Percentiles rank a stretch among this genome's conserved stretches.
Conservation (phyloP, 2,329 filamentous ascomycete genomes). For the Lecanicillium sp. region DNA sequence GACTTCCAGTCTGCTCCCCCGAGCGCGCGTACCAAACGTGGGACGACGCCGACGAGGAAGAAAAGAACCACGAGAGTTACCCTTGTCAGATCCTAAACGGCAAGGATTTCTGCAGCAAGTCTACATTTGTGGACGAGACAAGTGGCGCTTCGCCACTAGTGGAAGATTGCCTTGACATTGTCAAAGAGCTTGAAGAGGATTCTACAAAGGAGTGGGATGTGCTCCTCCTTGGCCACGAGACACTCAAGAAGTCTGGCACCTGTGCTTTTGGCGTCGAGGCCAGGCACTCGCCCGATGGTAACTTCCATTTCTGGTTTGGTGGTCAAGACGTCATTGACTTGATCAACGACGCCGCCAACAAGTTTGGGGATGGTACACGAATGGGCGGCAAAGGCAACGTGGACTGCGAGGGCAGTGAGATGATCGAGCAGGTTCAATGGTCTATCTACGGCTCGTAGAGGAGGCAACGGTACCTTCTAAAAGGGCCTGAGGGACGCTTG, state of each 20-base stretch:
- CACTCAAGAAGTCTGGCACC: conserved; percentile 16
- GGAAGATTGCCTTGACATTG: conserved; percentile 22
- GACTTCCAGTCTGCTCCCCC: conserved; percentile 26
- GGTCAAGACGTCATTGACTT: conserved; percentile 26
- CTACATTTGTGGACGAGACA: conserved; percentile 22
- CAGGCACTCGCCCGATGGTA: conserved; percentile 12
- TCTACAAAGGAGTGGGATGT: conserved; percentile 5
- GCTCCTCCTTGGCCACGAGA: conserved; percentile 11
- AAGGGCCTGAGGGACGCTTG: too few relatives aligned
- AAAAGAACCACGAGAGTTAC: conserved; percentile 15
- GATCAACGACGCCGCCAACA: conserved; percentile 18
- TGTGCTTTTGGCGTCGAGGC: conserved; percentile 24
- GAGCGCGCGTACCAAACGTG: conserved; percentile 21
- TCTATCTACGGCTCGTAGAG: conserved; percentile 13
- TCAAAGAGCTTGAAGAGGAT: conserved; percentile 21
- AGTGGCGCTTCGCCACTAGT: conserved; percentile 21
- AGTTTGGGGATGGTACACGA: conserved; percentile 17
- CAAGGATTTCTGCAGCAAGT: conserved; percentile 17
- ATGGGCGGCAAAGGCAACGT: conserved; percentile 23
- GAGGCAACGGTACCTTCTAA: too few relatives aligned
- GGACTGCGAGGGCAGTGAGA: conserved; percentile 15
- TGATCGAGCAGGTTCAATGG: conserved; percentile 13
- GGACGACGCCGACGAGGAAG: conserved; percentile 13
- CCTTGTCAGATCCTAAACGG: conserved; percentile 21
- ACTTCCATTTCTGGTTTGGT: conserved; percentile 19